phyloP scores from a whole-genome alignment of 2,329 filamentous ascomycete species.

The Colletotrichum incanum region DNA sequence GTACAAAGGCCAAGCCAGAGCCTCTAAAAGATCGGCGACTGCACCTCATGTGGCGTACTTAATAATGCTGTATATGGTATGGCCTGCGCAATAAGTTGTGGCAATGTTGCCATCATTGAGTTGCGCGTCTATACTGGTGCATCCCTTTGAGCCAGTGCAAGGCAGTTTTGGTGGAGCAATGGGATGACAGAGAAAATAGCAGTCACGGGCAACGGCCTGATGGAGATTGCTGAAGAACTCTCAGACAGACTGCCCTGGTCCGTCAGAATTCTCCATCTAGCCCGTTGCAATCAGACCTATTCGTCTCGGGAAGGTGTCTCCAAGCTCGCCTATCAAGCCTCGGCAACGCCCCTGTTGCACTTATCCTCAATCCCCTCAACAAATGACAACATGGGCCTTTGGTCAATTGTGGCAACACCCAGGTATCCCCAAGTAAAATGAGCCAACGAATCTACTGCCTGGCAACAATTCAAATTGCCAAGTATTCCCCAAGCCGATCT shows the following conservation, averaged over 20 bases:
- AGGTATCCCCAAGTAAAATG: neutral
- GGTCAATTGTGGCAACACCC: neutral
- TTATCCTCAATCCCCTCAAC: neutral
- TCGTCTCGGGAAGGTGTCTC: slow-evolving; percentile 5
- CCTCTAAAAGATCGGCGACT: neutral
- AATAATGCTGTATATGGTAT: no score
- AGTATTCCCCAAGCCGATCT: slow-evolving; percentile 3
- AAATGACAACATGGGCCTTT: no score
- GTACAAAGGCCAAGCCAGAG: slow-evolving; percentile 16
- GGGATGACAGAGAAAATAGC: no score
- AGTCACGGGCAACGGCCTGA: no score
- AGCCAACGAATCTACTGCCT: neutral
- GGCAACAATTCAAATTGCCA: neutral
- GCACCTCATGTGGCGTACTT: neutral
- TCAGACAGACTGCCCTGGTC: neutral
- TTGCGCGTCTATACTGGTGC: no score
- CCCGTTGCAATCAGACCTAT: neutral
- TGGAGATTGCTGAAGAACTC: neutral
- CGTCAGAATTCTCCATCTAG: no score
- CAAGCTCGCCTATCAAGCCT: neutral
- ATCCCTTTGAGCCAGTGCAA: no score
- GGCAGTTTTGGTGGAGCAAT: no score
- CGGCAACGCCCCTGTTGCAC: neutral
- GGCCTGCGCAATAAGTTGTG: neutral
- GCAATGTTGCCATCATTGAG: neutral